Base-by-base conservation (phyloP, 352 stramenopile genomes). In the Phytophthora uliginosa region DNA sequence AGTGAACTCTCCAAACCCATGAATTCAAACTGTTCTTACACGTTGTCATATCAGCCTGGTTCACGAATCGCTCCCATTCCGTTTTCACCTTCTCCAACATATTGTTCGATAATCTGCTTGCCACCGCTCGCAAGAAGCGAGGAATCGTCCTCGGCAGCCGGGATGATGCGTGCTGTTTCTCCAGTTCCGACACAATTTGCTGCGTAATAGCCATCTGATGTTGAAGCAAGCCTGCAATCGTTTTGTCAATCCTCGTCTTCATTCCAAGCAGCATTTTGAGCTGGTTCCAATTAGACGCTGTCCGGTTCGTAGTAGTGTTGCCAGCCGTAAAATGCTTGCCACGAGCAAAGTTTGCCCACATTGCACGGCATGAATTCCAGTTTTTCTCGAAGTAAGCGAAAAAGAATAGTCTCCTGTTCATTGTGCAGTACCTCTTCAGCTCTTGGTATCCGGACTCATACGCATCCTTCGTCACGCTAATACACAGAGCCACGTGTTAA, bases 31-130 rank as follows among this genome's bases (percentile, higher is more conserved):
- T 73, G 79, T 24, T 66, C 33, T 54, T 78, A 72, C 51, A 72
- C 75, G 47, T 72, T 81, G 20, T 50, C 1, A 36, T 72, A 13
- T 75, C 69, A 1, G 6, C 6, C n/a, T 60, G 69, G 13, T 65
- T 80, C 28, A 33, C 74, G 28, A 47, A 79, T 45, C 51, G 45
- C 1, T 80, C 62, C 71, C 64, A 71, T 31, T 59, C 57, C 10
- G 10, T 9, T 53, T 66, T 66, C n/a, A 59, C 33, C 40, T 59
- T 66, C 31, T 59, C 28, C 12, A 54, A 53, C 3, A 54, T 42
- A 20, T 52, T 18, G 2, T 13, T 12, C 10, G 42, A 20, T 15
- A 59, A 45, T 6, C 9, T 42, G 24, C 31, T 53, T 12, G 50
- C 48, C 7, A 66, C 48, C 15, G 18, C 22, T 15, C 36, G 33